Percentiles rank a stretch among this genome's conserved stretches.
These are phyloP conservation scores for Debaryomyces robertsiae DNA, from an alignment of 1,139 yeast genomes.

Conservation along the genomic window DNA sequence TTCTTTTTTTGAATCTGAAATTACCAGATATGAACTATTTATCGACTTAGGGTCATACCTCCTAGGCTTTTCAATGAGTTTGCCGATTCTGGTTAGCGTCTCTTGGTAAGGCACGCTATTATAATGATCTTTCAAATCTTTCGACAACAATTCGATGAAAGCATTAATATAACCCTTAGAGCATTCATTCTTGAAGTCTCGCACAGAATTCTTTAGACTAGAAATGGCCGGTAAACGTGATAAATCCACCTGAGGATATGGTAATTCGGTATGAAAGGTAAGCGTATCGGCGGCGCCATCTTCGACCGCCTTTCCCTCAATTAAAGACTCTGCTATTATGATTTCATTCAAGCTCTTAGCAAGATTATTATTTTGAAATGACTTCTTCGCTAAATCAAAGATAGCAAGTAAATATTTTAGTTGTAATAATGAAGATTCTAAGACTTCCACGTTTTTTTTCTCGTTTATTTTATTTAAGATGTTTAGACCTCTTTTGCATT, in stretches of 20 bases:
- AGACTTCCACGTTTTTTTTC: constrained; percentile 58
- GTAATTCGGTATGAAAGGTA: constrained; percentile 47
- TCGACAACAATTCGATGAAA: constrained; percentile 56
- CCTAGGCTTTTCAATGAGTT: constrained; percentile 27
- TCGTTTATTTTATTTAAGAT: constrained; percentile 56
- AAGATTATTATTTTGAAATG: constrained; percentile 46
- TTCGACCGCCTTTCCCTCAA: constrained; percentile 49
- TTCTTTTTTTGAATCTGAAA: constrained; percentile 38
- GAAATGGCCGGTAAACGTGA: constrained; percentile 59
- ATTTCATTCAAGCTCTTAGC: constrained; percentile 53
- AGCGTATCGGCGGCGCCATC: constrained; percentile 26
- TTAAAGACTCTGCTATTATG: constrained; percentile 56
- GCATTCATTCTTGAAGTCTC: constrained; percentile 56
- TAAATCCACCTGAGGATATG: constrained; percentile 53
- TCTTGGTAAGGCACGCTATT: constrained; percentile 49
- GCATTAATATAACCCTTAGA: constrained; percentile 67
- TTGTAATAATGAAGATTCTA: constrained; percentile 71
- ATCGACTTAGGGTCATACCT: constrained; percentile 21
- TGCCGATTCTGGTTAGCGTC: constrained; percentile 54
- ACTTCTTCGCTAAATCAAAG: constrained; percentile 54
- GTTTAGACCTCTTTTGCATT: constrained; percentile 54
- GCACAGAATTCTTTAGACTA: constrained; percentile 53
- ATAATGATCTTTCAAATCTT: constrained; percentile 63
- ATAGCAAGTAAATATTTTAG: constrained; percentile 51
- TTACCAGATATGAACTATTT: constrained; percentile 33